Evolutionary conservation across 192 early-diverging fungal species (phyloP).

Genomic region (Chytriomyces hyalinus): DNA sequence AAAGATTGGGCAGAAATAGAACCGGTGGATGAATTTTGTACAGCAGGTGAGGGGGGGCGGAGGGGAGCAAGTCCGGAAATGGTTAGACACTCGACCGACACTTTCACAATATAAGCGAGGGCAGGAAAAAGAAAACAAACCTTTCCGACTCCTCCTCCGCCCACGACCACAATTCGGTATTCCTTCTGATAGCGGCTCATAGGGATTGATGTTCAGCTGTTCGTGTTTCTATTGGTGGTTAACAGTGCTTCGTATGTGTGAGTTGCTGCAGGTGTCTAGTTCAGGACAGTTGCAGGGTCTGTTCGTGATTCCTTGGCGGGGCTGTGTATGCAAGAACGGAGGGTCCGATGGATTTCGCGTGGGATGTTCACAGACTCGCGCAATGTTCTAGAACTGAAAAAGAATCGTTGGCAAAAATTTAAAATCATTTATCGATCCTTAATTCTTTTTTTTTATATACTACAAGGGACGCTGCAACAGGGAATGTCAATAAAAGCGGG

Average conservation of each 20-base stretch:
- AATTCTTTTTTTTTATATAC: too few relatives aligned
- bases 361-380: not conserved
- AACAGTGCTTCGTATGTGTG: too few relatives aligned
- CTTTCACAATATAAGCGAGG: not conserved
- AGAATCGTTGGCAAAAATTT: too few relatives aligned
- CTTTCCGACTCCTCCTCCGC: constrained; percentile 32
- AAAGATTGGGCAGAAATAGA: not conserved
- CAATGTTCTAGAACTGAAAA: too few relatives aligned
- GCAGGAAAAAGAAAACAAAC: not conserved
- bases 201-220: not conserved
- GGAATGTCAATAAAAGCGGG: too few relatives aligned
- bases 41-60: not conserved
- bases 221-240: not conserved
- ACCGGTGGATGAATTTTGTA: not conserved
- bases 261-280: too few relatives aligned
- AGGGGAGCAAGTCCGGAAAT: not conserved
- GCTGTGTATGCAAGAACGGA: not conserved
- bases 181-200: constrained; percentile 28
- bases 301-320: not conserved
- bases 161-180: constrained; percentile 32
- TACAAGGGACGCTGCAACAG: too few relatives aligned
- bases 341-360: too few relatives aligned
- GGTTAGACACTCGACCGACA: not conserved
- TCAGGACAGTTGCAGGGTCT: too few relatives aligned
- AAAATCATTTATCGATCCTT: too few relatives aligned